These are phyloP conservation scores for Fusarium sp. DNA, from an alignment of 2,329 filamentous ascomycete species.

Conservation along the genomic window DNA sequence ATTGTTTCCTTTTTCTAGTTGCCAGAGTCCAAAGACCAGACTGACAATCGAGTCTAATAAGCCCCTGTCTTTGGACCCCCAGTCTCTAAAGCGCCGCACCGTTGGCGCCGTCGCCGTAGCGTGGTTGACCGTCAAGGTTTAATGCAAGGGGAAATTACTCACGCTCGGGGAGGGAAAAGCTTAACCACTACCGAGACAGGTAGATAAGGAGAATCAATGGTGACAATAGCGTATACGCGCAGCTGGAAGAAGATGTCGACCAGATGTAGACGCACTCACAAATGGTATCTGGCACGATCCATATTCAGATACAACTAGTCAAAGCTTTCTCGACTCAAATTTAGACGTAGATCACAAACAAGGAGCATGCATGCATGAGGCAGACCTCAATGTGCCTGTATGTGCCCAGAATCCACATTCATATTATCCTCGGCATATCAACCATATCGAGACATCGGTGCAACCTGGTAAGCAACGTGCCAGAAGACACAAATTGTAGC, in stretches of 20 bases:
- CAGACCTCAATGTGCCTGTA: not conserved
- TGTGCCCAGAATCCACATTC: not conserved
- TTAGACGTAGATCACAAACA: conserved; percentile 3
- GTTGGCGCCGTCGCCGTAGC: conserved; percentile 47
- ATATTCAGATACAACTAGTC: not conserved
- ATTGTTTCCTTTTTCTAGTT: not conserved
- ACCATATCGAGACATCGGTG: conserved; percentile 36
- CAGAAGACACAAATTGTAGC: not conserved
- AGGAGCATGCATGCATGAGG: conserved; percentile 1
- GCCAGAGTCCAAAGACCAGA: conserved; percentile 5
- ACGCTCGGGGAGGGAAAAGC: conserved; percentile 2
- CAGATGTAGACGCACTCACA: not conserved
- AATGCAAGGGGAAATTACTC: conserved; percentile 48
- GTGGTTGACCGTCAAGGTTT: conserved; percentile 44
- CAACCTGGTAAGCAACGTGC: conserved; percentile 5
- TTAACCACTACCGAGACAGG: no score
- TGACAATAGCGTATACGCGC: not conserved
- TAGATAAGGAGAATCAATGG: not conserved
- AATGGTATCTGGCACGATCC: not conserved
- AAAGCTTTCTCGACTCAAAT: not conserved
- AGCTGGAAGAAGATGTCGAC: not conserved
- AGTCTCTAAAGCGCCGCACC: conserved; percentile 44
- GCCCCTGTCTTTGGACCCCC: conserved; percentile 21
- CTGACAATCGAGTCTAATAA: conserved; percentile 18
- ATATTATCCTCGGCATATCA: conserved; percentile 32